Evolutionary conservation across 148 eudicot genomes (phyloP), one percentile per base, ranked within the genome.

Genomic region (Arctostaphylos glauca): DNA sequence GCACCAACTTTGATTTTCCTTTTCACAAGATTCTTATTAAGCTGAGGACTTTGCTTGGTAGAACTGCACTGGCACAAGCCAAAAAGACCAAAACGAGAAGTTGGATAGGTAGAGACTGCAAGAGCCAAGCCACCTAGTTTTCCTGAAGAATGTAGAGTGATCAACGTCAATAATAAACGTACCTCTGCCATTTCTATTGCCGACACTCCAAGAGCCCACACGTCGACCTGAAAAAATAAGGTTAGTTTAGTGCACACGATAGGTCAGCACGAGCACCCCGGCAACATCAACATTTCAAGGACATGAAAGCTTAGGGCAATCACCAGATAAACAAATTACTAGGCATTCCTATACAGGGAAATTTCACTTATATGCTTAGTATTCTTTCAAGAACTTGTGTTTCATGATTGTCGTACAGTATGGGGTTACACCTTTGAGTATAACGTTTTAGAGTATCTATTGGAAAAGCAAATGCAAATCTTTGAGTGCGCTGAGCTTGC

Each of bases 141-240:
- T 73, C 68, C 41, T 66, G 41, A 18, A 68, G 41, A 44, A 67
- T 81, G 75, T 55, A 31, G 55, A 74, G 14, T 78, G 48, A 75
- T 16, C 21, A 48, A 21, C 10, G 15, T 44, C 19, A 13, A 9
- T 19, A 77, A 18, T 70, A 31, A 9, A 23, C 58, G 67, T 93
- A 94, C 99, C 99, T 96, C 99, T 68, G 99, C 99, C 99, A 96
- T 96, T 89, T 96, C 99, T 83, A 96, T 96, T 81, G 99, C 98
- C 80, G 99, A 93, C 84, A 94, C 97, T 83, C 99, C 99, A 82
- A 96, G 98, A 81, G 99, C 99, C 99, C 99, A 96, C 74, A 96
- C 99, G 92, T 96, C 99, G 83, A 96, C 99, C 99, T 96, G 87
- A 54, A 75, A 50, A 73, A 68, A 58, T 49, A 74, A 84, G 54